These are phyloP conservation scores for Botryotinia narcissicola DNA, from an alignment of 2,329 filamentous ascomycete species.

Conservation along the genomic window DNA sequence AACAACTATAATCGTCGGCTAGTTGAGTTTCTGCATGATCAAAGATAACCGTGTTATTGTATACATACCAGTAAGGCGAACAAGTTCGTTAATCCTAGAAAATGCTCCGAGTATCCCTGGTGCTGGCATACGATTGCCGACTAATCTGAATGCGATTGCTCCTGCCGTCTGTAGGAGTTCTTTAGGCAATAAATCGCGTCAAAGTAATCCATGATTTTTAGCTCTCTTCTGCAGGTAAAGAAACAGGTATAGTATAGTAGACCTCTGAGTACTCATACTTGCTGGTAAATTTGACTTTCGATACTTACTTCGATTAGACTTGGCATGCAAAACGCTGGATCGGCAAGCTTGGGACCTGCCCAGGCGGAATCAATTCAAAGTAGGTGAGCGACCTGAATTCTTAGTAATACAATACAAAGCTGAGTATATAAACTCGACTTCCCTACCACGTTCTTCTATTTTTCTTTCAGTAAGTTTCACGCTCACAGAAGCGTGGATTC, in stretches of 20 bases:
- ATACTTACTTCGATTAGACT: not conserved
- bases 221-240: not conserved
- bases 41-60: not conserved
- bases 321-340: not conserved
- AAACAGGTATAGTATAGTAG: not conserved
- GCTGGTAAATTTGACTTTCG: not conserved
- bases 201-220: not conserved
- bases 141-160: not conserved
- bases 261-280: not conserved
- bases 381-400: too few relatives aligned
- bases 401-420: not conserved
- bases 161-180: not conserved
- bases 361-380: not conserved
- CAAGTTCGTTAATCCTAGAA: not conserved
- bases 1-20: not conserved
- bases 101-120: not conserved
- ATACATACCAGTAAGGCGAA: not conserved
- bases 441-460: not conserved
- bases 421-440: not conserved
- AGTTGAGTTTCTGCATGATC: not conserved
- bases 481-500: not conserved
- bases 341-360: not conserved
- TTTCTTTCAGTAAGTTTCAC: not conserved
- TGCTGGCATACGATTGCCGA: not conserved
- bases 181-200: not conserved